Base-by-base conservation (phyloP, 2,329 filamentous ascomycete genomes). In the Fusarium begoniae region DNA sequence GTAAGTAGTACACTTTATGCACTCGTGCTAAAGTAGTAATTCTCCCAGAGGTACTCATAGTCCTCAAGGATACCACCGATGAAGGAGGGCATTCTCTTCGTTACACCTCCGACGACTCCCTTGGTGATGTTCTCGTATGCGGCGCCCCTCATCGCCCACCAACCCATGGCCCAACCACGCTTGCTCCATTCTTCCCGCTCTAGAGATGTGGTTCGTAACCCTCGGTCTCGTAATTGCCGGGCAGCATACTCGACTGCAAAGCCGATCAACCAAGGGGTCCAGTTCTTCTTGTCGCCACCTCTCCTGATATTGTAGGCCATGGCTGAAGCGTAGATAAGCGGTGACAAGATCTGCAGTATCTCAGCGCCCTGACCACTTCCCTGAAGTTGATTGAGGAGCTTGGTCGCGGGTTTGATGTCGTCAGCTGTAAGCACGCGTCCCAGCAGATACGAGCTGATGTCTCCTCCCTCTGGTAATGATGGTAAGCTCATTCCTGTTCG, bases 21-120 rank as follows among this genome's bases (percentile, higher is more conserved):
- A 63, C 87, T 89, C 41, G 89, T 90, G 81, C 88, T 90, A 83
- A 98, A 99, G 83, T 98, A 97, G 83, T 98, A 98, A 78, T 97
- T 95, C 83, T 98, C 95, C 96, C 96, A 99, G 38, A 99, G 87
- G 81, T 97, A 98, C 83, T 98, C 94, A 81, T 99, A 99, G 82
- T 99, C 96, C 81, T 98, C 95, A 72, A 98, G 83, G 51, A 99
- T 92, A 65, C 93, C 94, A 14, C 92, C 93, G 30, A 98, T 87
- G 80, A 99, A 90, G 74, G 93, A 91, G 53, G 97, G 89, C 82
- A 98, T 87, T 59, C 93, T 91, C 79, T 92, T 92, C 75, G 90
- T 91, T 74, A 98, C 88, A 78, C 91, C 92, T 37, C 86, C 86
- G 13, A 96, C 91, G 20, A 96, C 83, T 9, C 90, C 89, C 83